Percentiles rank a stretch among this genome's conserved stretches.
phyloP scores from a whole-genome alignment of 306 rosid species.

The Begonia fuchsioides region DNA sequence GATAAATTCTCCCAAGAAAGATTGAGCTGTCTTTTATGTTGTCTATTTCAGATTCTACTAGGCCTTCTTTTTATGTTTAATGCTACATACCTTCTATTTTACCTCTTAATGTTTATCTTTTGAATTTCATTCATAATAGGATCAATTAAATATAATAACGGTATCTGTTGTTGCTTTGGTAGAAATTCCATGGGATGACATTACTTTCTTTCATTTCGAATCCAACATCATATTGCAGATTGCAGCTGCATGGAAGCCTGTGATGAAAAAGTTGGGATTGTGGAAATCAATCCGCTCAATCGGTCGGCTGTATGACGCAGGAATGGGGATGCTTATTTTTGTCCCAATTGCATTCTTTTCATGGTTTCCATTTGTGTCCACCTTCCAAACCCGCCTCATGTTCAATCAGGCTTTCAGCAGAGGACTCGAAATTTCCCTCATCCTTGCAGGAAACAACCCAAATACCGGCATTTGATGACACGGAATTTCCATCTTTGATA shows the following conservation, averaged over 20 bases:
- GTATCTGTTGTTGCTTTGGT: no score
- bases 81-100: no score
- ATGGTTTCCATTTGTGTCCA: conserved; percentile 91
- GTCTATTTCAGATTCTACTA: no score
- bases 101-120: no score
- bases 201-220: background rate
- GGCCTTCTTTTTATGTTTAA: no score
- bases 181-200: background rate
- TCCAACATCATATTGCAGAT: conserved; percentile 28
- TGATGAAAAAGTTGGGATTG: conserved; percentile 50
- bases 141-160: no score
- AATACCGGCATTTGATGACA: conserved; percentile 43
- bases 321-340: conserved; percentile 89
- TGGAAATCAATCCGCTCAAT: conserved; percentile 82
- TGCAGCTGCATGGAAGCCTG: conserved; percentile 87
- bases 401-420: conserved; percentile 96
- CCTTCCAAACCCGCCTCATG: conserved; percentile 92
- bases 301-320: conserved; percentile 81
- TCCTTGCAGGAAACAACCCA: conserved; percentile 87
- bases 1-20: no score
- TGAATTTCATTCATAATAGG: no score
- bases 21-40: no score
- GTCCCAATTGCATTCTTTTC: conserved; percentile 67
- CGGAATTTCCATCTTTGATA: no score
- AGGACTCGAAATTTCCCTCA: conserved; percentile 79